phyloP scores from a whole-genome alignment of 2,329 filamentous ascomycete species.

The Stromatinia cepivora region DNA sequence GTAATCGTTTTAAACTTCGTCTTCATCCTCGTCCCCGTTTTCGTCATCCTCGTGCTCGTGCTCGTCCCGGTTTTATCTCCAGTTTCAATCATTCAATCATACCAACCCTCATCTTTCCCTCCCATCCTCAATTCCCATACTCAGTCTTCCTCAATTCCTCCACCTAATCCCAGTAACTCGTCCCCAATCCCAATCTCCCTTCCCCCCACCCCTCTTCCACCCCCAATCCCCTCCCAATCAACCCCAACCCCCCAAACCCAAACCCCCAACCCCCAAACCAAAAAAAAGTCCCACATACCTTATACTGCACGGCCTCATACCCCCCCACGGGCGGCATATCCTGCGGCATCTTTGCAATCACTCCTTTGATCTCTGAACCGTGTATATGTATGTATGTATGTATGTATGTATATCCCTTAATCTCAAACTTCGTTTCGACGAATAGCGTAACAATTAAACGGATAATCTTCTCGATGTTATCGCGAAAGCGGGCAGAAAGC shows the following conservation, averaged over 20 bases:
- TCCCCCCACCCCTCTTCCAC: not conserved
- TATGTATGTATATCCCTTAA: no score
- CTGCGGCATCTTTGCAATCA: constrained; percentile 75
- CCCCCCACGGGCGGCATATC: constrained; percentile 95
- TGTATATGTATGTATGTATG: no score
- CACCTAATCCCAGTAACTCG: not conserved
- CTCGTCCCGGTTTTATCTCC: not conserved
- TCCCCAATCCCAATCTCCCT: not conserved
- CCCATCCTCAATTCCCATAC: no score
- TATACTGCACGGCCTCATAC: constrained; percentile 96
- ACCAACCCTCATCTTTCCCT: not conserved
- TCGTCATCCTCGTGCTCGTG: not conserved
- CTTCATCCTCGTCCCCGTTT: not conserved
- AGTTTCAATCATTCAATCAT: not conserved
- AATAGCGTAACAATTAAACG: no score
- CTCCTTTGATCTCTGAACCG: not conserved
- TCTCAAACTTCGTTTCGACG: no score
- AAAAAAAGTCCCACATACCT: constrained; percentile 55
- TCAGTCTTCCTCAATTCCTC: no score
- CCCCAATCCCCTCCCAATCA: not conserved
- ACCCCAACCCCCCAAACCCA: not conserved
- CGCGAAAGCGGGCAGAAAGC: no score
- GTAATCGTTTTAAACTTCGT: not conserved
- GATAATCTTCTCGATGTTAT: no score
- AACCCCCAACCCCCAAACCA: not conserved